phyloP scores from a whole-genome alignment of 805 yeast genomes.

The Starmerella geochares region DNA sequence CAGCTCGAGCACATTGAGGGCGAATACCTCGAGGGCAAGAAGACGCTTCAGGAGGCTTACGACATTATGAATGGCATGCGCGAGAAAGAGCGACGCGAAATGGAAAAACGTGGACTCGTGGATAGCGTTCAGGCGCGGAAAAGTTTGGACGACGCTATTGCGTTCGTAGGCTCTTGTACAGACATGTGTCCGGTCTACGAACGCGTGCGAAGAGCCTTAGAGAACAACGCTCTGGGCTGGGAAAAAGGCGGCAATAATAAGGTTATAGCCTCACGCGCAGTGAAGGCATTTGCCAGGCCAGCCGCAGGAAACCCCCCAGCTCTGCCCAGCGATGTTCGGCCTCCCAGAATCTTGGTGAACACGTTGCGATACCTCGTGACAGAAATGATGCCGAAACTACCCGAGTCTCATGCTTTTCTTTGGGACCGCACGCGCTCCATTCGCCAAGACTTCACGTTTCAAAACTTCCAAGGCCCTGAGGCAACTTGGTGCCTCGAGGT shows the following conservation, averaged over 20 bases:
- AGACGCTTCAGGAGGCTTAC: conserved; percentile 59
- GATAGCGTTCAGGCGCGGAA: conserved; percentile 79
- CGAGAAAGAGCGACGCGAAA: conserved; percentile 59
- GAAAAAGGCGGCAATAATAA: conserved; percentile 57
- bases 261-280: conserved; percentile 52
- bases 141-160: conserved; percentile 76
- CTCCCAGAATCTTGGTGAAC: conserved; percentile 61
- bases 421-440: conserved; percentile 98
- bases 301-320: conserved; percentile 99
- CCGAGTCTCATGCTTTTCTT: conserved; percentile 76
- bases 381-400: conserved; percentile 52
- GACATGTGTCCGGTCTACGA: conserved; percentile 96
- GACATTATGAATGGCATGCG: conserved; percentile 61
- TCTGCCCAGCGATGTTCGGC: conserved; percentile 91
- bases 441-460: conserved; percentile 93
- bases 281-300: conserved; percentile 90
- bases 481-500: conserved; percentile 87
- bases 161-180: conserved; percentile 74
- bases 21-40: conserved; percentile 30
- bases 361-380: conserved; percentile 66
- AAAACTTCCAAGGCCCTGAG: conserved; percentile 85
- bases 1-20: conserved; percentile 47
- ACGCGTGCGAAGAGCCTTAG: conserved; percentile 74
- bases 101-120: conserved; percentile 74
- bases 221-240: conserved; percentile 69